Evolutionary conservation across 2,329 filamentous ascomycete genomes (phyloP).

Genomic region (Chrysoporthe deuterocubensis): DNA sequence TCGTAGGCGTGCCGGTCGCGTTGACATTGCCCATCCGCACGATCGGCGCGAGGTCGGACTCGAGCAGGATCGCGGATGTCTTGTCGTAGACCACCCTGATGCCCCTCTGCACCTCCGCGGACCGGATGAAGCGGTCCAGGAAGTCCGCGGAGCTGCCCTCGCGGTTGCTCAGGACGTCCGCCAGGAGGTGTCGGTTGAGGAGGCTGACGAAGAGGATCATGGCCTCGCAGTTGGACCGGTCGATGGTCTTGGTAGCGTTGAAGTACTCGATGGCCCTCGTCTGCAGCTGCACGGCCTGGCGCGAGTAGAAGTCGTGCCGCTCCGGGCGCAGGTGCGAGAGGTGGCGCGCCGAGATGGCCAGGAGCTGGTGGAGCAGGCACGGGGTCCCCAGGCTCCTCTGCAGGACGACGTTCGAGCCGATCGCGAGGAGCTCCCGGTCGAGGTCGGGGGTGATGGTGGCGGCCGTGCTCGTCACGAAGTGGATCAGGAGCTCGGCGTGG

Average conservation of each 20-base stretch:
- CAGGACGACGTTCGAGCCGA: background rate
- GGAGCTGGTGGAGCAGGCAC: slow-evolving; percentile 9
- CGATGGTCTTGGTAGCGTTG: slow-evolving; percentile 39
- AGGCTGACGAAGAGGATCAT: slow-evolving; percentile 51
- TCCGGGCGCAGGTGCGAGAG: slow-evolving; percentile 27
- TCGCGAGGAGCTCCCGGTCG: background rate
- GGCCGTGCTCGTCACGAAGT: slow-evolving; percentile 9
- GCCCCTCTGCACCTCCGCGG: slow-evolving; percentile 47
- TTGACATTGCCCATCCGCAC: background rate
- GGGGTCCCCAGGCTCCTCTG: background rate
- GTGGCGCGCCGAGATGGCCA: slow-evolving; percentile 17
- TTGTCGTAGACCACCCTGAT: slow-evolving; percentile 44
- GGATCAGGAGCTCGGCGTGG: slow-evolving; percentile 9
- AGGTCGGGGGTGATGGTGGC: background rate
- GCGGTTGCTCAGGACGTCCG: slow-evolving; percentile 47
- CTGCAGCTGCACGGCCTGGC: slow-evolving; percentile 49
- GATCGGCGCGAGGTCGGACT: slow-evolving; percentile 40
- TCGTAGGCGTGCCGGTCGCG: background rate
- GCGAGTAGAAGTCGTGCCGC: slow-evolving; percentile 35
- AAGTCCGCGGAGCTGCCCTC: slow-evolving; percentile 46
- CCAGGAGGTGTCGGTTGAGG: slow-evolving; percentile 52
- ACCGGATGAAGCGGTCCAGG: slow-evolving; percentile 45
- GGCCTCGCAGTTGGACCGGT: slow-evolving; percentile 41
- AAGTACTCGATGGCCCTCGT: slow-evolving; percentile 47
- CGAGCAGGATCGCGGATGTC: slow-evolving; percentile 40